These are phyloP conservation scores for Rhexocercosporidium sp. DNA, from an alignment of 2,329 filamentous ascomycete genomes.

Conservation along the genomic window DNA sequence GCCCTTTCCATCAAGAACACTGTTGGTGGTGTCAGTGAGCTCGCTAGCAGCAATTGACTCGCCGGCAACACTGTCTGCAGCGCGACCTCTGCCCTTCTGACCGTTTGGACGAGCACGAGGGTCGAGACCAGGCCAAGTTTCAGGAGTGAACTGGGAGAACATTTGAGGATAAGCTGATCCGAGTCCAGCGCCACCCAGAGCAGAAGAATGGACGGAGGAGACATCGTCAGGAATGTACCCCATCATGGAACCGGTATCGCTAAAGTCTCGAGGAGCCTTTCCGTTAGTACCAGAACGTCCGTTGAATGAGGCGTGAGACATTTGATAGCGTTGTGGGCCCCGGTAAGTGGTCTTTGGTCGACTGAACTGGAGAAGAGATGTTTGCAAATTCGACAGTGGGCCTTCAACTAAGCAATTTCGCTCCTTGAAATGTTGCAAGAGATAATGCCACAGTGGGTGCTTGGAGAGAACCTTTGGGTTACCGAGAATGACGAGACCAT, in stretches of 20 bases:
- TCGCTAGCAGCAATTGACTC: slow-evolving; percentile 94
- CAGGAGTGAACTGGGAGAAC: slow-evolving; percentile 89
- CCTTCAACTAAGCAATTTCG: slow-evolving; percentile 95
- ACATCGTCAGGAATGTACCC: slow-evolving; percentile 98
- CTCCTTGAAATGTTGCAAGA: slow-evolving; percentile 96
- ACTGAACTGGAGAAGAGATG: slow-evolving; percentile 92
- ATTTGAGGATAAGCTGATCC: slow-evolving; percentile 85
- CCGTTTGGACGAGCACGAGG: slow-evolving; percentile 66
- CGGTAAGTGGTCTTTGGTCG: slow-evolving; percentile 92
- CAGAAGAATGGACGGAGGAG: slow-evolving; percentile 92
- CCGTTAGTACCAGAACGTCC: slow-evolving; percentile 40
- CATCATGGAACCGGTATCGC: slow-evolving; percentile 84
- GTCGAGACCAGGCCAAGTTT: slow-evolving; percentile 85
- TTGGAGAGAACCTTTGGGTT: slow-evolving; percentile 98
- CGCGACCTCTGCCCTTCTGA: slow-evolving; percentile 68
- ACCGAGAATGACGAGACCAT: slow-evolving; percentile 92
- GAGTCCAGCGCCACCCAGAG: slow-evolving; percentile 83
- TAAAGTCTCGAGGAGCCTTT: slow-evolving; percentile 41
- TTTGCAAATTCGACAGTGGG: slow-evolving; percentile 92
- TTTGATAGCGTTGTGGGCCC: slow-evolving; percentile 84
- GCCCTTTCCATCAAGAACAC: slow-evolving; percentile 76
- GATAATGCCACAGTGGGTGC: slow-evolving; percentile 96
- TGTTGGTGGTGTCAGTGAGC: slow-evolving; percentile 81
- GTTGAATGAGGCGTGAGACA: slow-evolving; percentile 64
- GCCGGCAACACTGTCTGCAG: slow-evolving; percentile 81